These are phyloP conservation scores for Epichloe amarillans DNA, from an alignment of 2,329 filamentous ascomycete species.

Conservation along the genomic window DNA sequence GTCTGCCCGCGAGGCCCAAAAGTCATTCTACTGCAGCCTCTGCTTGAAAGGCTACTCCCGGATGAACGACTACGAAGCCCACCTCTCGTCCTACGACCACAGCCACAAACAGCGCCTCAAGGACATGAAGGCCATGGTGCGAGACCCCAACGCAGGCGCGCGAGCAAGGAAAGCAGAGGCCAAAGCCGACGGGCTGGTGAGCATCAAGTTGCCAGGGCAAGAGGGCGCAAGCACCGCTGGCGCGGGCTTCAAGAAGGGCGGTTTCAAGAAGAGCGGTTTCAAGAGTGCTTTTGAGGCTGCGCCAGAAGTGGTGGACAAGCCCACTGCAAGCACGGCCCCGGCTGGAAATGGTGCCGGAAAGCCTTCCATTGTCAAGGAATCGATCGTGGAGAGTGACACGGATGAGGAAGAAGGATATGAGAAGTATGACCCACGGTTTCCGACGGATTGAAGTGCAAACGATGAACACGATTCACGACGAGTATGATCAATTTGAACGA, in stretches of 20 bases:
- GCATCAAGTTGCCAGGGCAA: slow-evolving; percentile 44
- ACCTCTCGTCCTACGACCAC: slow-evolving; percentile 90
- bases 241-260: slow-evolving; percentile 50
- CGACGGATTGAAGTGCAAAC: slow-evolving; percentile 39
- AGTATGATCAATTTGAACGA: neutral
- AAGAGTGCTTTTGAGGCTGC: slow-evolving; percentile 59
- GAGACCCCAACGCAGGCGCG: slow-evolving; percentile 51
- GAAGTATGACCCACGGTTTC: slow-evolving; percentile 47
- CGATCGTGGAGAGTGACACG: slow-evolving; percentile 42
- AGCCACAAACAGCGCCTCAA: slow-evolving; percentile 82
- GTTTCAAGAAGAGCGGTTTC: slow-evolving; percentile 74
- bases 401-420: slow-evolving; percentile 64
- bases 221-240: slow-evolving; percentile 15
- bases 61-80: slow-evolving; percentile 92
- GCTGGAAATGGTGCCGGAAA: slow-evolving; percentile 14
- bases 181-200: slow-evolving; percentile 55
- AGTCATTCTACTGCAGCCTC: slow-evolving; percentile 72
- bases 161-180: slow-evolving; percentile 58
- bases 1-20: slow-evolving; percentile 61
- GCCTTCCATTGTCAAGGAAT: slow-evolving; percentile 11
- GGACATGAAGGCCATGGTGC: slow-evolving; percentile 75
- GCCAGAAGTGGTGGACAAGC: slow-evolving; percentile 16
- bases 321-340: neutral
- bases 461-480: neutral
- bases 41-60: slow-evolving; percentile 91